Evolutionary conservation across 345 rosid species (phyloP).

Genomic region (Alliaria petiolata): DNA sequence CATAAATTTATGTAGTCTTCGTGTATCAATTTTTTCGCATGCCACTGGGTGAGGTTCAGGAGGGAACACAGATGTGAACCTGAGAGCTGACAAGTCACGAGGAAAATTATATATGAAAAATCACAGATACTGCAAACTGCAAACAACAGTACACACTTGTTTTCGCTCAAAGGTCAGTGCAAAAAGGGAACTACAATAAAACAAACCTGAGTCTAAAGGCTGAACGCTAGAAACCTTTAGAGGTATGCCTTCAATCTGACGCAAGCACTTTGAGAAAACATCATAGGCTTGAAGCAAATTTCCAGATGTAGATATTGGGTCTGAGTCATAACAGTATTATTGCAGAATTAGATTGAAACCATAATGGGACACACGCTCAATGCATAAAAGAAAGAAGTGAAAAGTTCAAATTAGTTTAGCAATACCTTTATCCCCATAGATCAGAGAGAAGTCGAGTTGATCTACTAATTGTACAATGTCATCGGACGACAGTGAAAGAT

Average conservation of each 20-base stretch:
- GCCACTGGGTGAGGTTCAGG: constrained; percentile 89
- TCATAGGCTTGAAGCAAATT: constrained; percentile 65
- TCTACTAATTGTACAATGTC: constrained; percentile 64
- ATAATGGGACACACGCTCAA: background rate
- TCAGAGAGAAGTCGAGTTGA: constrained; percentile 86
- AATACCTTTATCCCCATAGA: constrained; percentile 66
- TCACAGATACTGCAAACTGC: constrained; percentile 1
- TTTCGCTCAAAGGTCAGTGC: background rate
- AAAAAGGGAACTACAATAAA: constrained; percentile 1
- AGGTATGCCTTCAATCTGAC: constrained; percentile 69
- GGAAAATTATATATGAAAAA: background rate
- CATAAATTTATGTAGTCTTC: constrained; percentile 44
- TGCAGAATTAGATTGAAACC: background rate
- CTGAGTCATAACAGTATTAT: constrained; percentile 36
- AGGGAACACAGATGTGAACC: constrained; percentile 85
- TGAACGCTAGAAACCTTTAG: constrained; percentile 78
- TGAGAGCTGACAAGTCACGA: constrained; percentile 61
- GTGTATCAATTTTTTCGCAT: constrained; percentile 36
- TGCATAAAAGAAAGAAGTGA: background rate
- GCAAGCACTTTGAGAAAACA: constrained; percentile 65
- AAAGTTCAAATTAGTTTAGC: background rate
- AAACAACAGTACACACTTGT: background rate
- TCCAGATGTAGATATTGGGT: constrained; percentile 61
- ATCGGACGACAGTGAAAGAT: constrained; percentile 55
- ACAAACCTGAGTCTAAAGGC: constrained; percentile 76